Evolutionary conservation across 106 monocot genomes (phyloP).

Genomic region (Allium sativum): DNA sequence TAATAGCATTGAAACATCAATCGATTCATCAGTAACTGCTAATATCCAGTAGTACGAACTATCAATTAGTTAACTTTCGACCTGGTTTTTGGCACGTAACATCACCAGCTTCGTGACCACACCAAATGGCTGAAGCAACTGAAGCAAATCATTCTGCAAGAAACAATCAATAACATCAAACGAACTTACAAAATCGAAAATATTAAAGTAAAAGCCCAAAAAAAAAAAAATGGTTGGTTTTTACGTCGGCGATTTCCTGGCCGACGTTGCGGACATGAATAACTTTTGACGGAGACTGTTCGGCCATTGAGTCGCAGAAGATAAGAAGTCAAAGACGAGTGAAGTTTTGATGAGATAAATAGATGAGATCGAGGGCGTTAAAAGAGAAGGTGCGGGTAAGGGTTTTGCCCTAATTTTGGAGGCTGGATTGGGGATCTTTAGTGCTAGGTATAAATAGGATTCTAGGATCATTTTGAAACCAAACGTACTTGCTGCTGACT

Average conservation of each 20-base stretch:
- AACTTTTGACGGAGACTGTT: constrained; percentile 62
- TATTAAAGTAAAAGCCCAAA: too few species aligned
- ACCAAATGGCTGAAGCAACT: constrained; percentile 62
- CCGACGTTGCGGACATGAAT: constrained; percentile 94
- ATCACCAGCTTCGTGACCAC: constrained; percentile 52
- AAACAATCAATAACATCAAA: background rate
- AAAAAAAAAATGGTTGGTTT: too few species aligned
- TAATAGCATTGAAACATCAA: background rate
- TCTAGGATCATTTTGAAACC: too few species aligned
- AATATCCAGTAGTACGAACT: too few species aligned
- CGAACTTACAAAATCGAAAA: too few species aligned
- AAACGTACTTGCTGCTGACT: too few species aligned
- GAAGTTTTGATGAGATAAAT: too few species aligned
- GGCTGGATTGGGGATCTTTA: too few species aligned
- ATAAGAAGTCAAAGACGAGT: too few species aligned
- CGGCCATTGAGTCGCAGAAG: constrained; percentile 36
- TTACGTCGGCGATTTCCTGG: constrained; percentile 73
- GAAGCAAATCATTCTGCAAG: constrained; percentile 56
- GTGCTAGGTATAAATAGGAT: too few species aligned
- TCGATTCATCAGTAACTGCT: background rate
- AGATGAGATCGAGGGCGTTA: too few species aligned
- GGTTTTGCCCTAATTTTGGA: background rate
- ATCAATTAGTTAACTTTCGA: background rate
- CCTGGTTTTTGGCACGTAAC: constrained; percentile 69
- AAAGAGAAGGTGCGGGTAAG: background rate